Evolutionary conservation across 257 asterid genomes (phyloP).

Genomic region (Haberlea rhodopensis): DNA sequence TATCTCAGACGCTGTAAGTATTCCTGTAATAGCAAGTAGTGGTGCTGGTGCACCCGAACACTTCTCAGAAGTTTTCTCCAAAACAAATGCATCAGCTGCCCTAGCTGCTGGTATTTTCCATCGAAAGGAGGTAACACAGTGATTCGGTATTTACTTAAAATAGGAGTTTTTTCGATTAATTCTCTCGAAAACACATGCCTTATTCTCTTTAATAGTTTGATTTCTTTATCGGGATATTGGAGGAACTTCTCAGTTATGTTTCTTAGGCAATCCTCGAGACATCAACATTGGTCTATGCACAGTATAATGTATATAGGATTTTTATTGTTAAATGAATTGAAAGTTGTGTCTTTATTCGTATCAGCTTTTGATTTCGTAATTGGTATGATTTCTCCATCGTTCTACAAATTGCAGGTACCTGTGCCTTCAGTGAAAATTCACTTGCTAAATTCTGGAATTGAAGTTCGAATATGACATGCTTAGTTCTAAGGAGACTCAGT

Average conservation of each 20-base stretch:
- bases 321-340: not conserved
- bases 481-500: not conserved
- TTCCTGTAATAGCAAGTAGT: slow-evolving; percentile 96
- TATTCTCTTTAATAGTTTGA: not conserved
- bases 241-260: not conserved
- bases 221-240: not conserved
- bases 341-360: not conserved
- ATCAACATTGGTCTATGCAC: not conserved
- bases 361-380: not conserved
- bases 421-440: slow-evolving; percentile 64
- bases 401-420: slow-evolving; percentile 47
- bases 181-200: not conserved
- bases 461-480: slow-evolving; percentile 43
- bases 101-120: slow-evolving; percentile 99
- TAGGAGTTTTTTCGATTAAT: too few relatives aligned
- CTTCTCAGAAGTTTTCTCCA: slow-evolving; percentile 76
- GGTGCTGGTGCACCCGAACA: slow-evolving; percentile 91
- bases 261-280: not conserved
- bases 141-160: not conserved
- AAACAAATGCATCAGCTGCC: slow-evolving; percentile 97
- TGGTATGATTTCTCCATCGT: not conserved
- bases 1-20: slow-evolving; percentile 82
- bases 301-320: not conserved
- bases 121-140: slow-evolving; percentile 67
- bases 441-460: slow-evolving; percentile 48